These are phyloP conservation scores for Cicer bijugum DNA, from an alignment of 306 rosid species.

Conservation along the genomic window DNA sequence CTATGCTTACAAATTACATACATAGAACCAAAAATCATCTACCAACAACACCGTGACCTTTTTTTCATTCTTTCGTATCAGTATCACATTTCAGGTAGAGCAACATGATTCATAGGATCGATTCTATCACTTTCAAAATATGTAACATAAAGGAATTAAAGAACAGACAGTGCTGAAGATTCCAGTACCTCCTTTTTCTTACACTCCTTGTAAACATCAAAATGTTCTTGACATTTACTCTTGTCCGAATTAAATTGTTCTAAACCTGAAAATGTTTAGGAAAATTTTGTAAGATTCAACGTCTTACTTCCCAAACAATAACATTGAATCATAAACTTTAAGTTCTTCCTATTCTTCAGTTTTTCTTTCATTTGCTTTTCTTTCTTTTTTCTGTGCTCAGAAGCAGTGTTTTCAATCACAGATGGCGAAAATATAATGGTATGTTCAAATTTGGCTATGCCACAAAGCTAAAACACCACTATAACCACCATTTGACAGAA, in stretches of 20 bases:
- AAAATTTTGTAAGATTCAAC: constrained; percentile 20
- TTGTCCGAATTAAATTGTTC: constrained; percentile 70
- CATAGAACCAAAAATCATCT: constrained; percentile 13
- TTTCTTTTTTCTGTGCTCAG: background rate
- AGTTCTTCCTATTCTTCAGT: background rate
- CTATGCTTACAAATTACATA: background rate
- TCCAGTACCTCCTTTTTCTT: constrained; percentile 87
- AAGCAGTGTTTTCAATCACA: background rate
- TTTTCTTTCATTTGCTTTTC: background rate
- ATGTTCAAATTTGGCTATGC: background rate
- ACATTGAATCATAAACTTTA: constrained; percentile 11
- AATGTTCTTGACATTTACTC: constrained; percentile 91
- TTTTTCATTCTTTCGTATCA: background rate
- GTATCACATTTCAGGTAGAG: constrained; percentile 31
- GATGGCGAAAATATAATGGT: background rate
- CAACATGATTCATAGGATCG: constrained; percentile 12
- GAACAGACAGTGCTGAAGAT: constrained; percentile 21
- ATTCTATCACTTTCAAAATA: constrained; percentile 20
- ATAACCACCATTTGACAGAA: too few relatives aligned
- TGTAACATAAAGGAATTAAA: constrained; percentile 8
- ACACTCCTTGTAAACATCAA: constrained; percentile 92
- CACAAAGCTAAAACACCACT: too few relatives aligned
- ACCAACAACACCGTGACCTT: background rate
- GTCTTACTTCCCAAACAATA: constrained; percentile 22
- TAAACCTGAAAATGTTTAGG: constrained; percentile 61